phyloP scores from a whole-genome alignment of 2,329 filamentous ascomycete species.

The Penicillium thymicola region DNA sequence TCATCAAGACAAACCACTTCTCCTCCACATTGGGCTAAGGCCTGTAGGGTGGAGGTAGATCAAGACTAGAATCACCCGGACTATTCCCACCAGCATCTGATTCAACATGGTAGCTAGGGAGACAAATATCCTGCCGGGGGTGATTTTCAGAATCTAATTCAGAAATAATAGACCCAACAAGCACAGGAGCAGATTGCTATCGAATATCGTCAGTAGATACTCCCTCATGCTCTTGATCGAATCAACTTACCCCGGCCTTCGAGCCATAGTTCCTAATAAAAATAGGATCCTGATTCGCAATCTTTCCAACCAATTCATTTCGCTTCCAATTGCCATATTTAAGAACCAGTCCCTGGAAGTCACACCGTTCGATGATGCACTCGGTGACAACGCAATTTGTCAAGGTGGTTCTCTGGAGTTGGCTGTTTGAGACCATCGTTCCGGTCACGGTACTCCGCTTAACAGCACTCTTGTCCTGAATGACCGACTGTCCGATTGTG shows the following conservation, averaged over 20 bases:
- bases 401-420: slow-evolving; percentile 11
- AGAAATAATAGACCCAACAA: background rate
- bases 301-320: slow-evolving; percentile 22
- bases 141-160: background rate
- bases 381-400: slow-evolving; percentile 22
- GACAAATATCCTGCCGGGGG: background rate
- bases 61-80: background rate
- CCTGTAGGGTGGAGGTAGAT: background rate
- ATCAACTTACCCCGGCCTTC: background rate
- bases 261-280: slow-evolving; percentile 4
- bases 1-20: background rate
- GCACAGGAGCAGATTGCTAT: background rate
- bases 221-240: background rate
- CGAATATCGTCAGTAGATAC: background rate
- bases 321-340: slow-evolving; percentile 27
- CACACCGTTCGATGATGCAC: slow-evolving; percentile 19
- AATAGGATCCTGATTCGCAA: slow-evolving; percentile 15
- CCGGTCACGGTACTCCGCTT: slow-evolving; percentile 13
- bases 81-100: background rate
- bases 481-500: slow-evolving; percentile 10
- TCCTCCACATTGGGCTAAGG: background rate
- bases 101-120: background rate
- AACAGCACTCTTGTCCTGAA: slow-evolving; percentile 11
- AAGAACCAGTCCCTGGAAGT: slow-evolving; percentile 24
- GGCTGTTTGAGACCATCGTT: slow-evolving; percentile 7